Evolutionary conservation across 306 rosid species (phyloP), one percentile per base, ranked within the genome.

Genomic region (Parietaria judaica): DNA sequence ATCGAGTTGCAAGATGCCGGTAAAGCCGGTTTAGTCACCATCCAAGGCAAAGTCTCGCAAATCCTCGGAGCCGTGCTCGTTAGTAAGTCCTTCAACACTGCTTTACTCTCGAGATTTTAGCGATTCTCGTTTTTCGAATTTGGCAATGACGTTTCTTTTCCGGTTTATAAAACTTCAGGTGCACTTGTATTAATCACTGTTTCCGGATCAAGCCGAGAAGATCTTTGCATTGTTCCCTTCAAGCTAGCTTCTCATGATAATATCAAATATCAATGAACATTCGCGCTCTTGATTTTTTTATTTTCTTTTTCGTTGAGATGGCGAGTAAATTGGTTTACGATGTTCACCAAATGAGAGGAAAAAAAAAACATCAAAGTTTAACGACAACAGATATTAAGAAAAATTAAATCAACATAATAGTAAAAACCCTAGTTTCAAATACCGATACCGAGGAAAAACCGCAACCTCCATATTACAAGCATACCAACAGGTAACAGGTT

Each of bases 181-280:
- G 98, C 98, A 63, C 84, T 63, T 72, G 49, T 88, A 31, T 92
- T 92, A 81, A 59, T 88, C 58, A 92, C 98, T 92, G 79, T 92
- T 92, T 75, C 98, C 98, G 54, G 96, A 92, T 1, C 96, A 92
- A 76, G 98, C 98, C 15, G 98, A 92, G 85, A 86, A 88, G 79
- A 56, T 92, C 63, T 56, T 92, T 63, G 81, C 80, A 72, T 3
- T 83, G 66, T 81, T 60, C 63, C 86, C 92, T 13, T 17, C 75
- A 57, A 66, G 85, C 61, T 91, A 81, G 67, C 66, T 53, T 9
- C 39, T 39, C 45, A 3, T 41, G 9, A 41, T 5, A 41, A 8
- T 41, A 41, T 5, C 6, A 5, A 41, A 41, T 5, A 41, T 16
- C 13, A 11, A 35, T 47, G 10, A 50, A 34, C 50, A 41, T 14